Conservation (phyloP, 2,329 filamentous ascomycete genomes). For the Calonectria crousiana region DNA sequence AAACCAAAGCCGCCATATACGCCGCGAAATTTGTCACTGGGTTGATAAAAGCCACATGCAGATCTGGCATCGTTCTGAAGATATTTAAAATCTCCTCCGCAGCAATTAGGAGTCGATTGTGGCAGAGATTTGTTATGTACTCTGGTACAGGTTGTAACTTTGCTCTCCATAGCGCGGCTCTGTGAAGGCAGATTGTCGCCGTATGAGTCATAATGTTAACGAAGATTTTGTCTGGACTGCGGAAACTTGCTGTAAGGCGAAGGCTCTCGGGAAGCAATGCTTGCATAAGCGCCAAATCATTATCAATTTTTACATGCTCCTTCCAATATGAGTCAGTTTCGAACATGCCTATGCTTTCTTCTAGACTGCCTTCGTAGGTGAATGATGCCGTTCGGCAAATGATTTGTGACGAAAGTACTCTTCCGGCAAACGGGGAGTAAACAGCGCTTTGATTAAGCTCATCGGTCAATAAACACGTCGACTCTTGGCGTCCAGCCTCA, state of each 20-base stretch:
- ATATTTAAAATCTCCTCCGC: slow-evolving; percentile 54
- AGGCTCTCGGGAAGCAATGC: slow-evolving; percentile 79
- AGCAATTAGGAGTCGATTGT: slow-evolving; percentile 74
- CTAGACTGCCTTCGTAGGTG: background rate
- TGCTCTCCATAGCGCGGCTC: slow-evolving; percentile 81
- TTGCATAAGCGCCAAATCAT: slow-evolving; percentile 78
- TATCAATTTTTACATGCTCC: slow-evolving; percentile 81
- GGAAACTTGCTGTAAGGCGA: slow-evolving; percentile 74
- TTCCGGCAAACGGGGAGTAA: background rate
- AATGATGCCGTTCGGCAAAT: background rate
- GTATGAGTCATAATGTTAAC: slow-evolving; percentile 88
- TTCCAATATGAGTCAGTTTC: slow-evolving; percentile 75
- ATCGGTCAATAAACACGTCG: background rate
- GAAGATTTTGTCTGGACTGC: slow-evolving; percentile 79
- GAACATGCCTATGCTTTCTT: background rate
- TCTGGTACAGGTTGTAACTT: slow-evolving; percentile 46
- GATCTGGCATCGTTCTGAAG: background rate
- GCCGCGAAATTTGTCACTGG: background rate
- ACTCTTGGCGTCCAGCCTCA: background rate
- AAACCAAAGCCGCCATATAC: background rate
- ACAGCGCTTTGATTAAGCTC: background rate
- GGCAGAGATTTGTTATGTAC: slow-evolving; percentile 64
- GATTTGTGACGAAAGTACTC: background rate
- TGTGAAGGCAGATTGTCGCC: slow-evolving; percentile 85
- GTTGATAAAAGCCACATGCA: background rate